Percentiles rank a stretch among this genome's conserved stretches.
Evolutionary conservation across 2,329 filamentous ascomycete genomes (phyloP).

Genomic region (Fusarium praegraminearum): DNA sequence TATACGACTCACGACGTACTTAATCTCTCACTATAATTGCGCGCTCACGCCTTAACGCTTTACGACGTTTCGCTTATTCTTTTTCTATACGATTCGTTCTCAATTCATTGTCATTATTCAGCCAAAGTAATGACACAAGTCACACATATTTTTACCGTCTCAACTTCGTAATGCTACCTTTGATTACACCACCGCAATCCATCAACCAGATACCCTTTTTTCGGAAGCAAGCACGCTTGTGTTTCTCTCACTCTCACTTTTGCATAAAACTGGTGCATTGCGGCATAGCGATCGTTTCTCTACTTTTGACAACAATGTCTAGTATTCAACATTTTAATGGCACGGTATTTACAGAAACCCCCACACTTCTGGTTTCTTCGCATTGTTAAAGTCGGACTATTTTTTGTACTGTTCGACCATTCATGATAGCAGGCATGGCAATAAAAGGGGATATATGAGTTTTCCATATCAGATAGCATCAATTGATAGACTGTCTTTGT

Average conservation of each 20-base stretch:
- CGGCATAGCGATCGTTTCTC: conserved; percentile 37
- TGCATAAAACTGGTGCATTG: conserved; percentile 39
- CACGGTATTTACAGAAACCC: not conserved
- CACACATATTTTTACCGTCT: conserved; percentile 5
- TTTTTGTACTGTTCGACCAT: conserved; percentile 8
- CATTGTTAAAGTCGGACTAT: conserved; percentile 8
- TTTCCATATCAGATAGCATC: conserved; percentile 20
- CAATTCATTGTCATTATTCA: conserved; percentile 1
- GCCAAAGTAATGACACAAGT: conserved; percentile 10
- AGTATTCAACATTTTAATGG: conserved; percentile 10
- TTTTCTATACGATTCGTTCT: conserved; percentile 16
- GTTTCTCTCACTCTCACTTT: conserved; percentile 23
- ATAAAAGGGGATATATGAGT: conserved; percentile 7
- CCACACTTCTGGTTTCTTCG: conserved; percentile 6
- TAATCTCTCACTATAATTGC: conserved; percentile 28
- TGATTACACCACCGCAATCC: conserved; percentile 14
- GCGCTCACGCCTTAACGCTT: conserved; percentile 34
- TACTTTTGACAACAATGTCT: conserved; percentile 26
- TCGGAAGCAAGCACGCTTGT: conserved; percentile 36
- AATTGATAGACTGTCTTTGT: conserved; percentile 26
- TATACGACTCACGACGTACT: conserved; percentile 42
- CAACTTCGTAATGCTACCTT: conserved; percentile 16
- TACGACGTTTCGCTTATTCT: conserved; percentile 29
- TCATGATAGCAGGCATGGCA: conserved; percentile 26
- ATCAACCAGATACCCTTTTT: conserved; percentile 38